phyloP scores from a whole-genome alignment of 2,329 filamentous ascomycete species.

The Pseudopithomyces chartarum region DNA sequence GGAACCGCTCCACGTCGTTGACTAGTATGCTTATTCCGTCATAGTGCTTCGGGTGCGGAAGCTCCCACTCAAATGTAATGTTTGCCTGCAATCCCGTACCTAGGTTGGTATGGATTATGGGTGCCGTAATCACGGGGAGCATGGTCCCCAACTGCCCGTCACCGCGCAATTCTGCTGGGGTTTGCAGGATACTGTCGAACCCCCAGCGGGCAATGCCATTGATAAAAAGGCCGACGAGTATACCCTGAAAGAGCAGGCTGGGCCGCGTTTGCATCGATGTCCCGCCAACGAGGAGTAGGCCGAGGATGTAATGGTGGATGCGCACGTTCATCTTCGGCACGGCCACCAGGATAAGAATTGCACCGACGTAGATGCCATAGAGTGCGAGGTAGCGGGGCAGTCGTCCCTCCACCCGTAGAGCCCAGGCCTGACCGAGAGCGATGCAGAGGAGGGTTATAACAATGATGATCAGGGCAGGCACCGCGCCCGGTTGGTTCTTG shows the following conservation, averaged over 20 bases:
- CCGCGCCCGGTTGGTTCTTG: constrained; percentile 84
- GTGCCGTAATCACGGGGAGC: constrained; percentile 56
- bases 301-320: constrained; percentile 94
- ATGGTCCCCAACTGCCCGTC: constrained; percentile 60
- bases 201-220: constrained; percentile 95
- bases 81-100: constrained; percentile 51
- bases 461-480: constrained; percentile 79
- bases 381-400: constrained; percentile 78
- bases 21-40: constrained; percentile 81
- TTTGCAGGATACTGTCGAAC: constrained; percentile 87
- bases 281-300: constrained; percentile 82
- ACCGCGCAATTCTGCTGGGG: constrained; percentile 70
- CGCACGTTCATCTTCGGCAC: constrained; percentile 71
- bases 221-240: constrained; percentile 88
- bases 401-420: constrained; percentile 82
- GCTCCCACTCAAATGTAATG: constrained; percentile 67
- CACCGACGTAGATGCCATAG: constrained; percentile 70
- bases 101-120: constrained; percentile 51
- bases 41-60: constrained; percentile 56
- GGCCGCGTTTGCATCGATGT: constrained; percentile 88
- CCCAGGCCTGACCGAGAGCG: constrained; percentile 77
- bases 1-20: constrained; percentile 82
- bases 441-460: constrained; percentile 72
- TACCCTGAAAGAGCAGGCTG: constrained; percentile 83
- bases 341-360: constrained; percentile 71